These are phyloP conservation scores for Cyclotella baltica DNA, from an alignment of 108 stramenopile genomes.

Conservation along the genomic window DNA sequence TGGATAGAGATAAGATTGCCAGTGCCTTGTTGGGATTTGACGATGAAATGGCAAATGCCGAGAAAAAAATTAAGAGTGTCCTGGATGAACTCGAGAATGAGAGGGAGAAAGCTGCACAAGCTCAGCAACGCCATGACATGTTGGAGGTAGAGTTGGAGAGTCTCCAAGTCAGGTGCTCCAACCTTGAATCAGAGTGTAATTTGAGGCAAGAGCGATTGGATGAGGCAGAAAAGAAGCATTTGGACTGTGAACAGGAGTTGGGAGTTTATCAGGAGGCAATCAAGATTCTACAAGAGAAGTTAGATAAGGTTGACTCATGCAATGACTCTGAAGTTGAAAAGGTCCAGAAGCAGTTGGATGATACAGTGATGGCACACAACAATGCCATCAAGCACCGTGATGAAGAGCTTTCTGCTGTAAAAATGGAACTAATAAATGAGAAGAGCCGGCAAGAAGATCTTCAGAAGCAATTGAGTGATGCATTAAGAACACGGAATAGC, in stretches of 20 bases:
- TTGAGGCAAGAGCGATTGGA: slow-evolving; percentile 31
- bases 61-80: slow-evolving; percentile 36
- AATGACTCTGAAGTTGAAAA: neutral
- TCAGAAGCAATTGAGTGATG: slow-evolving; percentile 4
- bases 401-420: too few relatives aligned
- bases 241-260: slow-evolving; percentile 37
- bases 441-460: too few relatives aligned
- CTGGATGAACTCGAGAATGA: slow-evolving; percentile 38
- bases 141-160: slow-evolving; percentile 5
- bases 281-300: slow-evolving; percentile 44
- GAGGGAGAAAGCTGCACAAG: slow-evolving; percentile 2
- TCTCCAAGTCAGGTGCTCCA: slow-evolving; percentile 8
- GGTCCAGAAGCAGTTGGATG: neutral
- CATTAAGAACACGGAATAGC: neutral
- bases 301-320: slow-evolving; percentile 3
- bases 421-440: too few relatives aligned
- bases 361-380: too few relatives aligned
- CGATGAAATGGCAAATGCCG: slow-evolving; percentile 46
- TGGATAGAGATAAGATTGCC: slow-evolving; percentile 41
- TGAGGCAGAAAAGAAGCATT: slow-evolving; percentile 11
- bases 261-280: slow-evolving; percentile 49
- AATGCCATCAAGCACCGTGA: too few relatives aligned
- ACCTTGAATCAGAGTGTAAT: slow-evolving; percentile 26
- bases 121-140: neutral
- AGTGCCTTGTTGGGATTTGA: slow-evolving; percentile 42